Conservation (phyloP, 23 red algal genomes). For the Pyropia yezoensis region DNA sequence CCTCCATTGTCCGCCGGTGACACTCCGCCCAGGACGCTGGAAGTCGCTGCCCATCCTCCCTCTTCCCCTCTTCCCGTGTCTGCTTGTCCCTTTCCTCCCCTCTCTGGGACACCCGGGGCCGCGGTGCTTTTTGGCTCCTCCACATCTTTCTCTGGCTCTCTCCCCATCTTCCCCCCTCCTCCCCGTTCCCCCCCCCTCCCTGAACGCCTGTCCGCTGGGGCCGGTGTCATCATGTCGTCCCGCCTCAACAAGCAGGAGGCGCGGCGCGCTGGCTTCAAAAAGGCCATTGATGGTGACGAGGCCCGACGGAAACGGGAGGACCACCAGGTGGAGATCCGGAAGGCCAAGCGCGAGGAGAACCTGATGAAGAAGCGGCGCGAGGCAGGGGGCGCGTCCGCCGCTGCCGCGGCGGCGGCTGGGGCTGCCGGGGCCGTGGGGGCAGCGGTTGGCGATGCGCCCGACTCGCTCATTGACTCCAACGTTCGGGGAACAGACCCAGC, state of each 20-base stretch:
- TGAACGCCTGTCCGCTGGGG: too few species aligned
- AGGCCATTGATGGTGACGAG: conserved; percentile 84
- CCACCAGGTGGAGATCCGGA: conserved; percentile 80
- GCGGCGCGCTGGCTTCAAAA: conserved; percentile 70
- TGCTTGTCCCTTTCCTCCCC: too few species aligned
- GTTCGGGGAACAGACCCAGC: background rate
- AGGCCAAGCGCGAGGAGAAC: conserved; percentile 90
- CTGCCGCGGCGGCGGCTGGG: conserved; percentile 7
- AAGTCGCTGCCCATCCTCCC: too few species aligned
- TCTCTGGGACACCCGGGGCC: too few species aligned
- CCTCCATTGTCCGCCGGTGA: too few species aligned
- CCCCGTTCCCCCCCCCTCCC: too few species aligned
- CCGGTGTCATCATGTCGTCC: conserved; percentile 26
- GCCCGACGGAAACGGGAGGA: conserved; percentile 87
- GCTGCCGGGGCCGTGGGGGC: too few species aligned
- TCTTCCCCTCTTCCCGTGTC: too few species aligned
- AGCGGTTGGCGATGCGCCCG: conserved; percentile 4
- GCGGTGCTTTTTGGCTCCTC: too few species aligned
- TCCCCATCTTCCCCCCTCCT: too few species aligned
- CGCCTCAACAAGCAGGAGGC: conserved; percentile 60
- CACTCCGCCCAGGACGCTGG: too few species aligned
- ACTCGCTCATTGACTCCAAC: conserved; percentile 24
- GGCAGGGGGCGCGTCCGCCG: conserved; percentile 18
- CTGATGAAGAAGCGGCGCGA: conserved; percentile 99
- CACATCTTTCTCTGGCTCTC: too few species aligned